These are phyloP conservation scores for Potentilla sterilis DNA, from an alignment of 306 rosid species.

Conservation along the genomic window DNA sequence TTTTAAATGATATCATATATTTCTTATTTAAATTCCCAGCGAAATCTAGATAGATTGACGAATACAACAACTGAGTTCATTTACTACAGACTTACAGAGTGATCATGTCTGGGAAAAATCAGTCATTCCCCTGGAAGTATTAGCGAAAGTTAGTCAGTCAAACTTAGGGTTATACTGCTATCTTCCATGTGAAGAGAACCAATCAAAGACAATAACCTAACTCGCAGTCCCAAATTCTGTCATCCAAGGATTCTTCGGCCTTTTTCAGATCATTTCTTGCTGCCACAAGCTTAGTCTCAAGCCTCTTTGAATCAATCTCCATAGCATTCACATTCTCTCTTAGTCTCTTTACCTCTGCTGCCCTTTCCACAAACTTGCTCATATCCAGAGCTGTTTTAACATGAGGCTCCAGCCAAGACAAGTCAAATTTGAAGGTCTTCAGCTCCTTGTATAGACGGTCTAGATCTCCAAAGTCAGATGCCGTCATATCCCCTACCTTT, in stretches of 20 bases:
- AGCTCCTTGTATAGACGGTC: background rate
- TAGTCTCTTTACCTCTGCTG: background rate
- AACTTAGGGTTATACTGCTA: background rate
- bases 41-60: background rate
- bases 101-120: background rate
- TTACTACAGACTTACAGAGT: background rate
- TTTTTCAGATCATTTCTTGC: background rate
- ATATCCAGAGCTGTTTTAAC: background rate
- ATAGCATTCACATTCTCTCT: background rate
- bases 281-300: background rate
- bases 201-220: background rate
- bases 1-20: background rate
- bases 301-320: background rate
- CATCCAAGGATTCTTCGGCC: background rate
- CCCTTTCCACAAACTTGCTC: background rate
- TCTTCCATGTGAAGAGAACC: background rate
- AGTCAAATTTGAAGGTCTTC: background rate
- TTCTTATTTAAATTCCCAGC: background rate
- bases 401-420: conserved; percentile 6
- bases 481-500: background rate
- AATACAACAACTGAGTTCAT: background rate
- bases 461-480: background rate
- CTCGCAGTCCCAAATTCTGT: background rate
- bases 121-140: background rate
- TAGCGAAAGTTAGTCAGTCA: background rate